Conservation (phyloP, 345 rosid genomes). For the Hirschfeldia incana region DNA sequence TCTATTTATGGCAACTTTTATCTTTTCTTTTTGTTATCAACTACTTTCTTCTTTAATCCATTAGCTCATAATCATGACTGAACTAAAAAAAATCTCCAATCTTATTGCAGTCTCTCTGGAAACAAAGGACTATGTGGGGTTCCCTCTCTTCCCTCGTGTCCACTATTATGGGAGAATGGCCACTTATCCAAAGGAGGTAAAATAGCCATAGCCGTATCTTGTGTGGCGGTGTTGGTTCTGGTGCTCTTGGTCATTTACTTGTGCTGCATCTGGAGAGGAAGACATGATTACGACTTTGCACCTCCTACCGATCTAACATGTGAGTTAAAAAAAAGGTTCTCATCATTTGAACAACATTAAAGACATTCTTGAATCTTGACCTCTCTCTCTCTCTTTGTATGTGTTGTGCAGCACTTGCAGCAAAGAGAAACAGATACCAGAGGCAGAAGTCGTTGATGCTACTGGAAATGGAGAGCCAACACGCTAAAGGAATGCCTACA, state of each 20-base stretch:
- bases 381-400: slow-evolving; percentile 6
- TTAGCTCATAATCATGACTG: background rate
- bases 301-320: slow-evolving; percentile 88
- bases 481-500: slow-evolving; percentile 84
- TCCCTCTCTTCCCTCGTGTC: slow-evolving; percentile 72
- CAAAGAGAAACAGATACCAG: slow-evolving; percentile 90
- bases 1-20: background rate
- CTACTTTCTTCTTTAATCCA: background rate
- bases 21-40: background rate
- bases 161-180: slow-evolving; percentile 83
- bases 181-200: slow-evolving; percentile 80
- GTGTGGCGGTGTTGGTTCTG: slow-evolving; percentile 45
- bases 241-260: slow-evolving; percentile 52
- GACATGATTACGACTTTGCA: slow-evolving; percentile 87
- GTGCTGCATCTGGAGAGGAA: slow-evolving; percentile 65
- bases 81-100: background rate
- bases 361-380: slow-evolving; percentile 19
- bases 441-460: slow-evolving; percentile 93
- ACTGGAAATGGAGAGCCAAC: slow-evolving; percentile 96
- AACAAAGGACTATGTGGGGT: slow-evolving; percentile 95
- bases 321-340: slow-evolving; percentile 43
- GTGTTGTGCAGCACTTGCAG: slow-evolving; percentile 64
- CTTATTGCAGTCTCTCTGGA: slow-evolving; percentile 69
- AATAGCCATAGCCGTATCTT: slow-evolving; percentile 65
- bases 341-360: background rate